phyloP scores from a whole-genome alignment of 371 early-diverging fungal genomes.

The Nematocida sp. region DNA sequence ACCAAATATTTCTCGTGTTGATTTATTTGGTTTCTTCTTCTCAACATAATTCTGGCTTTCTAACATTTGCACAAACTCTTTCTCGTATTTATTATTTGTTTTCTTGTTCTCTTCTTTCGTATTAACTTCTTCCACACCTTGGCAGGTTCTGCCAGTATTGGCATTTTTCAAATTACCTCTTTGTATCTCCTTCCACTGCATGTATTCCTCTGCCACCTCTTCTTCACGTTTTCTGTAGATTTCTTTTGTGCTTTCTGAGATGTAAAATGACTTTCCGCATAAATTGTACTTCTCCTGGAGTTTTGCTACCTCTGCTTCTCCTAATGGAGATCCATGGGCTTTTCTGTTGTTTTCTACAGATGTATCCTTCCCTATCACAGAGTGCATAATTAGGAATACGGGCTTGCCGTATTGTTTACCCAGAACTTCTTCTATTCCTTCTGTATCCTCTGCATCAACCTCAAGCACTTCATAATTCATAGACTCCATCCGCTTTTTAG shows the following conservation, averaged over 20 bases:
- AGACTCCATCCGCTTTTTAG: constrained; percentile 79
- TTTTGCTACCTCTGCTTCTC: constrained; percentile 76
- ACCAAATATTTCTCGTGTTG: constrained; percentile 71
- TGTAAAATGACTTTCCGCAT: background rate
- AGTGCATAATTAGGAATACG: constrained; percentile 67
- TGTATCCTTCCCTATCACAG: constrained; percentile 78
- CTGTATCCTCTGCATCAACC: constrained; percentile 82
- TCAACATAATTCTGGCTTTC: background rate
- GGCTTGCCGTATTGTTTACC: constrained; percentile 73
- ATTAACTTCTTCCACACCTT: constrained; percentile 70
- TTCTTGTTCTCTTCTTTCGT: background rate
- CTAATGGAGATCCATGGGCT: constrained; percentile 82
- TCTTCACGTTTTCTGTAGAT: constrained; percentile 73
- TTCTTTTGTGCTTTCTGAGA: constrained; percentile 72
- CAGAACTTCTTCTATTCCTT: constrained; percentile 72
- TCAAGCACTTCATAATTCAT: constrained; percentile 84
- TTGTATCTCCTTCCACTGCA: constrained; percentile 74
- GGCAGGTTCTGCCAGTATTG: too few species aligned
- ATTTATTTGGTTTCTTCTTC: background rate
- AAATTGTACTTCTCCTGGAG: constrained; percentile 76
- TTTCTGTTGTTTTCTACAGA: constrained; percentile 80
- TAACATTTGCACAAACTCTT: background rate
- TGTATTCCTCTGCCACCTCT: constrained; percentile 73
- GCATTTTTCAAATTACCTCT: too few species aligned
- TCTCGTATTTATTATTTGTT: background rate